Base-by-base conservation (phyloP, 2,329 filamentous ascomycete species). In the Fusarium nelsonii region DNA sequence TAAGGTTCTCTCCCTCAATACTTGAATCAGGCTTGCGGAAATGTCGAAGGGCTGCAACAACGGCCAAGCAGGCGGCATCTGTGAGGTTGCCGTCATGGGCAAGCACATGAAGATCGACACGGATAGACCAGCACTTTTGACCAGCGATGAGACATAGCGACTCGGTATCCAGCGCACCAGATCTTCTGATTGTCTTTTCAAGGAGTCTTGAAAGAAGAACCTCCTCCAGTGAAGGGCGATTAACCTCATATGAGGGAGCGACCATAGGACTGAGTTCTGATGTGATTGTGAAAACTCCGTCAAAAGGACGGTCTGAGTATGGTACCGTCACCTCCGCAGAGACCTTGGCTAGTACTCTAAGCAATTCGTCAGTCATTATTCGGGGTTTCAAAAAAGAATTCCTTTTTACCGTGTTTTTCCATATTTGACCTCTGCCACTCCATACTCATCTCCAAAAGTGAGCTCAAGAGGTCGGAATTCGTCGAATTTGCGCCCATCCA, bases 191-290 rank as follows among this genome's bases (percentile, higher is more conserved):
- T 10, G 96, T 95, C 82, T 97, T 97, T 79, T 99, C 96, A 20
- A 99, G 90, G 41, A 96, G 87, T 34, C 95, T 90, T 11, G 94
- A 94, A 30, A 98, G 88, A 41, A 97, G 87, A 4, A 94, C 86
- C 81, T 98, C 96, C 58, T 91, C 87, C 74, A 97, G 92, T 67
- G 91, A 94, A 48, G 92, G 91, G 55, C 93, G 88, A 79, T 92
- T 93, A 72, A 92, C 88, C 80, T 97, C 94, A 81, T 97, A 97
- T 34, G 92, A 90, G 15, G 96, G 94, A 46, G 93, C 94, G 30
- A 92, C 91, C 90, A 98, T 97, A 49, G 95, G 93, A 67, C 92
- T 93, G 74, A 99, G 88, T 79, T 98, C 96, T 57, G 94, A 92
- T 55, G 90, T 87, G 77, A 98, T 97, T 73, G 90, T 94, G 84